Evolutionary conservation across 1,284 basidiomycete species (phyloP).

Genomic region (Gastroboletus turbinatus): DNA sequence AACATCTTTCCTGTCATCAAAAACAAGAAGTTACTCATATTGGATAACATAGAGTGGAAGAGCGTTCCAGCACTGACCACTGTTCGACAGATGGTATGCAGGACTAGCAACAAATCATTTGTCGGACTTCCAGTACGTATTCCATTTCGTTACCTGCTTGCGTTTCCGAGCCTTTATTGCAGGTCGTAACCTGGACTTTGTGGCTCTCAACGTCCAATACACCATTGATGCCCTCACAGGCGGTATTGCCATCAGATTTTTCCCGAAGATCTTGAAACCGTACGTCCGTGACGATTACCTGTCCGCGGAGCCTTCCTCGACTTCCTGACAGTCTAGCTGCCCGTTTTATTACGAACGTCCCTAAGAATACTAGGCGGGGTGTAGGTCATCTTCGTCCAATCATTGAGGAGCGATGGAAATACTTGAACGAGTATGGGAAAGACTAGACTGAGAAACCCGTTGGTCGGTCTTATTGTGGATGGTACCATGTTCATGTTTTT

Average conservation of each 20-base stretch:
- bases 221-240: conserved; percentile 34
- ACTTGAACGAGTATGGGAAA: conserved; percentile 34
- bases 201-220: conserved; percentile 35
- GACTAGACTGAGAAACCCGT: conserved; percentile 41
- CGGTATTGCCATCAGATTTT: conserved; percentile 30
- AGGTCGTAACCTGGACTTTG: conserved; percentile 42
- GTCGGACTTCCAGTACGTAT: conserved; percentile 39
- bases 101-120: conserved; percentile 38
- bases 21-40: background rate
- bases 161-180: background rate
- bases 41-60: conserved; percentile 24
- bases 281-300: background rate
- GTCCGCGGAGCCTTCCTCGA: background rate
- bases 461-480: conserved; percentile 1
- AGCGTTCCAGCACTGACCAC: conserved; percentile 17
- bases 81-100: conserved; percentile 30
- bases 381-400: conserved; percentile 34
- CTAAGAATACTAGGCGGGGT: conserved; percentile 9
- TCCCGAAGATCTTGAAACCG: conserved; percentile 40
- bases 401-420: conserved; percentile 36
- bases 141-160: background rate
- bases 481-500: background rate
- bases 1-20: background rate
- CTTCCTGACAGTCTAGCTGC: conserved; percentile 1
- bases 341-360: conserved; percentile 25